Base-by-base conservation (phyloP, 345 rosid genomes). In the Chamaenerion angustifolium region DNA sequence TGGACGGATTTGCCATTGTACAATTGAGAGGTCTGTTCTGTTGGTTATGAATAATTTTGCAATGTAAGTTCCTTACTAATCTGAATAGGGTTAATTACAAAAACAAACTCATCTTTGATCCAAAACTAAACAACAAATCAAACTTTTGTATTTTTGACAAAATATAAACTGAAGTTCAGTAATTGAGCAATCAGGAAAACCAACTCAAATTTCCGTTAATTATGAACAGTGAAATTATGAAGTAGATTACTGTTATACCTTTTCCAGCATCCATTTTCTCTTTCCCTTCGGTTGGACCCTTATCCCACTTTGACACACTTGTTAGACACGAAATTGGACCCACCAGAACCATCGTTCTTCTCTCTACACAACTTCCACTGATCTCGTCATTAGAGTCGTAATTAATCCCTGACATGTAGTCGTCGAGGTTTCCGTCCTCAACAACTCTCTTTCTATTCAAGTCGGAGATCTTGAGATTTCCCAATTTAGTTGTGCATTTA, bases 181-280 rank as follows among this genome's bases (percentile, higher is more conserved):
- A n/a, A n/a, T n/a, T n/a, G n/a, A n/a, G n/a, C n/a, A n/a, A n/a
- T n/a, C n/a, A n/a, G n/a, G n/a, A n/a, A n/a, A n/a, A n/a, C n/a
- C n/a, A n/a, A n/a, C n/a, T n/a, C n/a, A n/a, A n/a, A n/a, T n/a
- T n/a, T n/a, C n/a, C n/a, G n/a, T n/a, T n/a, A n/a, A n/a, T n/a
- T n/a, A n/a, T n/a, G n/a, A n/a, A n/a, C n/a, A n/a, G n/a, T n/a
- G n/a, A n/a, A n/a, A n/a, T n/a, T n/a, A n/a, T n/a, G n/a, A n/a
- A n/a, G n/a, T n/a, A n/a, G n/a, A n/a, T n/a, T n/a, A n/a, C n/a
- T n/a, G n/a, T n/a, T n/a, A n/a, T n/a, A n/a, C n/a, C 74, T 88
- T 88, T 8, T 95, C 97, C 0, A 92, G 97, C 71, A 84, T 61
- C 11, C 97, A 92, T 64, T 82, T 88, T 79, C 78, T 88, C 81